Evolutionary conservation across 306 rosid genomes (phyloP), one percentile per base, ranked within the genome.

Genomic region (Chamaecrista fasciculata): DNA sequence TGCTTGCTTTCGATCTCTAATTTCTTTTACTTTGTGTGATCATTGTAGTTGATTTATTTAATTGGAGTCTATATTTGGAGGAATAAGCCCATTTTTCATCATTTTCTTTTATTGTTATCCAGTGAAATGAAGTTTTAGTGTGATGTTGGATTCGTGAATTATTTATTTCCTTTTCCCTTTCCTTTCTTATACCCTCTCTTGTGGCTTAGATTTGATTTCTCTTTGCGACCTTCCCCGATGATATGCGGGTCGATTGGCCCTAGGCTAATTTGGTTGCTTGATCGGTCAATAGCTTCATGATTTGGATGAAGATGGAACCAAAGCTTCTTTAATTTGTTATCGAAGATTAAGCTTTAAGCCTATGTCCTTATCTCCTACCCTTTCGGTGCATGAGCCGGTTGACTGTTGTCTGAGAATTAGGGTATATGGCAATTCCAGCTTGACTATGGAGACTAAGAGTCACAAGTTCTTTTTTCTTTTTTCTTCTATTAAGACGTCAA

Each of bases 1-100:
- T 72, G 71, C 53, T 15, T 14, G 62, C 28, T 42, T 67, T 69
- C 73, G 83, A 81, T 89, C 84, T 77, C 65, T 37, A 33, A 49
- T 48, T 61, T 31, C 1, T 14, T 44, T 18, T 21, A 1, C 29
- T 61, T 63, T 47, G 11, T 47, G 16, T 11, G 58, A 19, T 75
- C 49, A 60, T 63, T 5, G 31, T 19, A 6, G 71, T 71, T 69
- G 24, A 52, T 62, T 63, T 42, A 15, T 69, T 52, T 60, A 31
- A 47, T 79, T 74, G 57, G 39, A 70, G 25, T 72, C 24, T 36
- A 46, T 58, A 49, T 64, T 63, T 64, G 63, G 65, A 40, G 60
- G 39, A 68, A 23, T 68, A 47, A 40, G 36, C 19, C 50, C 7
- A 2, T 59, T 48, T 76, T 62, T 58, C n/a, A 6, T 25, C 39